Evolutionary conservation across 768 basidiomycete genomes (phyloP).

Genomic region (Crassisporium funariophilum): DNA sequence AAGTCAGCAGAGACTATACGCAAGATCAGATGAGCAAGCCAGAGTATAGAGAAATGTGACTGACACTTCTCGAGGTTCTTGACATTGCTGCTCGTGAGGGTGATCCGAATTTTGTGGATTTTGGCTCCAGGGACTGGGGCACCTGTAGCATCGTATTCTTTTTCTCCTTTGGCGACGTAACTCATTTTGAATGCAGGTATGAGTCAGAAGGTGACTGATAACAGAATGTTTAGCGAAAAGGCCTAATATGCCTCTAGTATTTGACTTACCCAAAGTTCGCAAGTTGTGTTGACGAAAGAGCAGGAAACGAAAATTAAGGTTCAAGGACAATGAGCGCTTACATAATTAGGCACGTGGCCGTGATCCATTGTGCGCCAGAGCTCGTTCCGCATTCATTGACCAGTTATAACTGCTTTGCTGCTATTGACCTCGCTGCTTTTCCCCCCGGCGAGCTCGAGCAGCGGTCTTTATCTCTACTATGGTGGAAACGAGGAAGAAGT

Average conservation of each 20-base stretch:
- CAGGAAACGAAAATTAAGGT: slow-evolving; percentile 38
- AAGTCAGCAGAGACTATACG: slow-evolving; percentile 89
- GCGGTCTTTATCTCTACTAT: slow-evolving; percentile 23
- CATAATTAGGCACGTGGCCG: slow-evolving; percentile 32
- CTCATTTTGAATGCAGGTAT: slow-evolving; percentile 67
- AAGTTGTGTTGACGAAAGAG: slow-evolving; percentile 42
- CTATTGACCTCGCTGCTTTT: slow-evolving; percentile 39
- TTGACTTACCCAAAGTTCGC: slow-evolving; percentile 45
- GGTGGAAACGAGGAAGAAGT: slow-evolving; percentile 64
- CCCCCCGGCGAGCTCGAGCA: slow-evolving; percentile 34
- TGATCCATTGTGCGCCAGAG: slow-evolving; percentile 25
- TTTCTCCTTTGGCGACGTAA: slow-evolving; percentile 99
- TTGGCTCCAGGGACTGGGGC: slow-evolving; percentile 84
- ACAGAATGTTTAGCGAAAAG: slow-evolving; percentile 5
- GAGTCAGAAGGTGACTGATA: slow-evolving; percentile 83
- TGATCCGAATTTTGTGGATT: slow-evolving; percentile 99
- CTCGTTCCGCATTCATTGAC: background rate
- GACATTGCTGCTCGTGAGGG: slow-evolving; percentile 97
- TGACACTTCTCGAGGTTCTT: slow-evolving; percentile 97
- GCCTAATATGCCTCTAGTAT: slow-evolving; percentile 7
- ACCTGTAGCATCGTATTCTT: slow-evolving; percentile 95
- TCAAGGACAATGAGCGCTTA: slow-evolving; percentile 31
- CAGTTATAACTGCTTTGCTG: slow-evolving; percentile 9
- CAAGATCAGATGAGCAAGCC: background rate
- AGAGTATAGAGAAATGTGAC: slow-evolving; percentile 25